These are phyloP conservation scores for Xylaria grammica DNA, from an alignment of 495 filamentous ascomycete species.

Conservation along the genomic window DNA sequence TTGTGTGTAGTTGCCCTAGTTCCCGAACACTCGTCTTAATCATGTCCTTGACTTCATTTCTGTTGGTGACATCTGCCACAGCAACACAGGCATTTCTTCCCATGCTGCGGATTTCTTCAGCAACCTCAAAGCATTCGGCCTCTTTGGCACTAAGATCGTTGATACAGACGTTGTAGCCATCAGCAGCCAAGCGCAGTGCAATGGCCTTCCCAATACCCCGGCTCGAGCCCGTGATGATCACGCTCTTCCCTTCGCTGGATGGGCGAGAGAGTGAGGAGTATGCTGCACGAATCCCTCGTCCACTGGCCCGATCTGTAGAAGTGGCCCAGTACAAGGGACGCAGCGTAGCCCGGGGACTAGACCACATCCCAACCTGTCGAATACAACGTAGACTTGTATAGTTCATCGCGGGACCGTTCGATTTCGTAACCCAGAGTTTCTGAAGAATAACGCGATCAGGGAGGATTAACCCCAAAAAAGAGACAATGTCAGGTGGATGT, in stretches of 20 bases:
- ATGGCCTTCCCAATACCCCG: constrained; percentile 67
- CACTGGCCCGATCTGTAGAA: neutral
- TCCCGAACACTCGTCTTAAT: constrained; percentile 49
- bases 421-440: neutral
- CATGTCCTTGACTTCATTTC: constrained; percentile 53
- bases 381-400: neutral
- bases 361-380: neutral
- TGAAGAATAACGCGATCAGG: too few species aligned
- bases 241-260: constrained; percentile 36
- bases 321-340: neutral
- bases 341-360: neutral
- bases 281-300: neutral
- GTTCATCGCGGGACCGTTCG: neutral
- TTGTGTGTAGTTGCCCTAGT: constrained; percentile 61
- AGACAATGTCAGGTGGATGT: too few species aligned
- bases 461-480: too few species aligned
- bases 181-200: constrained; percentile 60
- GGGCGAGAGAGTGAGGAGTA: constrained; percentile 12
- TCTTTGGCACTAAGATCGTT: constrained; percentile 60
- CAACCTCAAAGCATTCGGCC: constrained; percentile 50
- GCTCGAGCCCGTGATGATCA: constrained; percentile 63
- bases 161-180: constrained; percentile 65
- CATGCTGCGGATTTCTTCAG: constrained; percentile 54
- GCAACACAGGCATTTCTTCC: constrained; percentile 50
- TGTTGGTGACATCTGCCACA: constrained; percentile 61